Conservation (phyloP, 805 yeast species). For the Brettanomyces bruxellensis region DNA sequence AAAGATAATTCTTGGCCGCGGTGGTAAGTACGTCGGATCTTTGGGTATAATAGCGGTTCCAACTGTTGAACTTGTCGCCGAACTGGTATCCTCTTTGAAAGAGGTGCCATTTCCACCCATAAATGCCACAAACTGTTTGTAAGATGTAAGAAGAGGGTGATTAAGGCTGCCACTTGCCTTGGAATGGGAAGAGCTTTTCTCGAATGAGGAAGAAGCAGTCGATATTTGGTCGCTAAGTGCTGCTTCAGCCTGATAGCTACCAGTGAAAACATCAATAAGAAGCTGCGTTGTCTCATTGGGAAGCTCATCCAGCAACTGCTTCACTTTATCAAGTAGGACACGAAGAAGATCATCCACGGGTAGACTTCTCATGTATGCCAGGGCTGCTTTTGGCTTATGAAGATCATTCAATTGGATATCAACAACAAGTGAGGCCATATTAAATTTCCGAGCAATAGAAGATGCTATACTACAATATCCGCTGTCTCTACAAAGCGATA, state of each 20-base stretch:
- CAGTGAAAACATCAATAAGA: slow-evolving; percentile 82
- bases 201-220: neutral
- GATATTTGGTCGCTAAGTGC: slow-evolving; percentile 9
- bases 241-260: slow-evolving; percentile 50
- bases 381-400: slow-evolving; percentile 47
- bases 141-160: slow-evolving; percentile 49
- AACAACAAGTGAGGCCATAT: slow-evolving; percentile 67
- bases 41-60: slow-evolving; percentile 7
- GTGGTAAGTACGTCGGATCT: slow-evolving; percentile 78
- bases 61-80: neutral
- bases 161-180: slow-evolving; percentile 27
- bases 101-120: slow-evolving; percentile 12
- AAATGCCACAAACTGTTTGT: slow-evolving; percentile 31
- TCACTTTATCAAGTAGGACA: slow-evolving; percentile 46
- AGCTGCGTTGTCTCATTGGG: slow-evolving; percentile 81
- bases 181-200: neutral
- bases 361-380: slow-evolving; percentile 58
- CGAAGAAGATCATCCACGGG: slow-evolving; percentile 70
- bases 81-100: neutral
- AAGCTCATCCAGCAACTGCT: slow-evolving; percentile 48
- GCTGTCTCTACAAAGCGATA: slow-evolving; percentile 64
- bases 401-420: slow-evolving; percentile 65
- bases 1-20: slow-evolving; percentile 79
- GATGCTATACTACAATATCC: slow-evolving; percentile 62
- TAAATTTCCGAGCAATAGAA: slow-evolving; percentile 56